Evolutionary conservation across 148 eudicot species (phyloP), one percentile per base, ranked within the genome.

Genomic region (Rhododendron vialii): DNA sequence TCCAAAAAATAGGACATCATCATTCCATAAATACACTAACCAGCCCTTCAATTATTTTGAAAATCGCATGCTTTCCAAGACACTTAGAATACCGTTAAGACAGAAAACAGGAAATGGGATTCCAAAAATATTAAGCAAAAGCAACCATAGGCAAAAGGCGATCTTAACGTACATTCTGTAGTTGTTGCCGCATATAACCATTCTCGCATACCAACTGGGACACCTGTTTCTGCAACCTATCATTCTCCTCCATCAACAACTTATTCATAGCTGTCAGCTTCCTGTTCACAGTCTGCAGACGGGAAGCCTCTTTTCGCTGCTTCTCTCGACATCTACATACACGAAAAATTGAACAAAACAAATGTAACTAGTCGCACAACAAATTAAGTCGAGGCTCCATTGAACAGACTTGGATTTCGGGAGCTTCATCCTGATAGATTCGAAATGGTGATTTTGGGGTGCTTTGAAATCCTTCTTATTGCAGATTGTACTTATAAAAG

Each of bases 231-330:
- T 95, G 99, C 92, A 96, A 88, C 86, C 99, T 92, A 89, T 96
- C 99, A 86, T 96, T 96, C 89, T 96, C 99, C 86, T 96, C 99
- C 99, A 95, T 96, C 83, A 96, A 85, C 79, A 96, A 92, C 92
- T 95, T 96, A 86, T 96, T 96, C 99, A 96, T 95, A 6, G 99
- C 98, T 18, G 91, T 81, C 82, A 96, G 88, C 80, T 96, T 96
- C 90, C 96, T 86, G 86, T 96, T 96, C 80, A 96, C 99, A 18
- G 96, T 90, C 85, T 95, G 98, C 9, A 96, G 92, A 75, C 94
- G 82, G 22, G 93, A 91, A 47, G 99, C 89, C 90, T 96, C 99
- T 74, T 95, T 95, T 84, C 95, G 88, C 86, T 95, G 99, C 94
- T 96, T 96, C 91, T 96, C 99, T 80, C 99, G 93, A 87, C 99